phyloP scores from a whole-genome alignment of 345 rosid species.

The Combretum micranthum region DNA sequence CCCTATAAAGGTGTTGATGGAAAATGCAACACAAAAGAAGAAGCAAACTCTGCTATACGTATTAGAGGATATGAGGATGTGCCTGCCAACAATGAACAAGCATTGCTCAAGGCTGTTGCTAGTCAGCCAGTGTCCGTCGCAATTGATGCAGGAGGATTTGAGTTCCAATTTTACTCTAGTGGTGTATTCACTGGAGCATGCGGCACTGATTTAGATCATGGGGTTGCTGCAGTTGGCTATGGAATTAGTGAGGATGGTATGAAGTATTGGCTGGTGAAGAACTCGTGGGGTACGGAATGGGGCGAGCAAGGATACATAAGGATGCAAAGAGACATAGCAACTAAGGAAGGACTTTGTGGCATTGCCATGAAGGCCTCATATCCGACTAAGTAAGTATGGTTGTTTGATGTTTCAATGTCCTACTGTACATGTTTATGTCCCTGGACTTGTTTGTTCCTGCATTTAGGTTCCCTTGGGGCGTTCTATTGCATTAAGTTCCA shows the following conservation, averaged over 20 bases:
- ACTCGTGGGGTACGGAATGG: conserved; percentile 14
- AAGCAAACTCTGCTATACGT: conserved; percentile 5
- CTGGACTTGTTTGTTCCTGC: too few species aligned
- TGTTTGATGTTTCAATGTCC: too few species aligned
- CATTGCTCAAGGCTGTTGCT: conserved; percentile 40
- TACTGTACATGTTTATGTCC: too few species aligned
- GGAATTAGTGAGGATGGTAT: conserved; percentile 31
- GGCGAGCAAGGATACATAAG: conserved; percentile 27
- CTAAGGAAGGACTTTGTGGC: conserved; percentile 45
- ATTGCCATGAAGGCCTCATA: conserved; percentile 19
- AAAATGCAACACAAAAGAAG: conserved; percentile 18
- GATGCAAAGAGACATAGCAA: conserved; percentile 29
- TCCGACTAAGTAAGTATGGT: conserved; percentile 5
- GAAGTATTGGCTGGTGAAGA: conserved; percentile 11
- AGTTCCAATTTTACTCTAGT: conserved; percentile 26
- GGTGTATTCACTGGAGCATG: conserved; percentile 43
- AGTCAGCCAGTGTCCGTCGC: conserved; percentile 50
- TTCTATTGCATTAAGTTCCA: too few species aligned
- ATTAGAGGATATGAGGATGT: conserved; percentile 33
- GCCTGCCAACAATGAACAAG: conserved; percentile 38
- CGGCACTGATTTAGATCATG: conserved; percentile 31
- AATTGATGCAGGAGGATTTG: conserved; percentile 21
- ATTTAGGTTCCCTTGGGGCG: too few species aligned
- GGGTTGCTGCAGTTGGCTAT: conserved; percentile 49
- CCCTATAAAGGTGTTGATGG: conserved; percentile 33